These are phyloP conservation scores for Penicillium egyptiacum DNA, from an alignment of 495 filamentous ascomycete species.

Conservation along the genomic window DNA sequence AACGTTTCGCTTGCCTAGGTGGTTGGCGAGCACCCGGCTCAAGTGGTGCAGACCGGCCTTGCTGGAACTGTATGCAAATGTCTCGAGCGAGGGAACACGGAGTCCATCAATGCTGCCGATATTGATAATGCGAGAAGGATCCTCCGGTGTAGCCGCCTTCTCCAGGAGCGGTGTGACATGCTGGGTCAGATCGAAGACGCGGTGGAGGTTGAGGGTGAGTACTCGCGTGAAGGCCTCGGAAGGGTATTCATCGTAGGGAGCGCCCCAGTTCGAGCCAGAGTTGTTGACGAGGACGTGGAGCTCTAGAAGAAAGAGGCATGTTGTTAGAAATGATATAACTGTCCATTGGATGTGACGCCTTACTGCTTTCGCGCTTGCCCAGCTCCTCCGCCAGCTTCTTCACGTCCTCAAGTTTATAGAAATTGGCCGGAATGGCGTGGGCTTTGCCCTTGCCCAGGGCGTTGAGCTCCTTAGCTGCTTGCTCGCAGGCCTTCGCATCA, in stretches of 20 bases:
- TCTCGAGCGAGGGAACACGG: conserved; percentile 64
- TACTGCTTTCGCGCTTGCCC: conserved; percentile 58
- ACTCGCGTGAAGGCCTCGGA: conserved; percentile 68
- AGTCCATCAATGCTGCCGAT: conserved; percentile 73
- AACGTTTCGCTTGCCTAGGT: conserved; percentile 67
- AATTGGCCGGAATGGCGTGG: conserved; percentile 65
- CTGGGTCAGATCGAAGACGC: conserved; percentile 77
- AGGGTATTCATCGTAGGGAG: conserved; percentile 65
- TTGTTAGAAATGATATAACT: conserved; percentile 10
- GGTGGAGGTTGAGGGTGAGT: conserved; percentile 76
- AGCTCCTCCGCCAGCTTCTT: conserved; percentile 64
- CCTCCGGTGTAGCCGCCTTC: conserved; percentile 42
- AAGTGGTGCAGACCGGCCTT: conserved; percentile 78
- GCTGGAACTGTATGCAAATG: conserved; percentile 71
- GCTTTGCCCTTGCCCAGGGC: conserved; percentile 61
- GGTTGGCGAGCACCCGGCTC: conserved; percentile 66
- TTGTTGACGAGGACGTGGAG: conserved; percentile 82
- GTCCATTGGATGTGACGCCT: conserved; percentile 19
- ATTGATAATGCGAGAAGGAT: conserved; percentile 70
- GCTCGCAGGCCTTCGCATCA: conserved; percentile 59
- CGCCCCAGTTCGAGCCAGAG: conserved; percentile 73
- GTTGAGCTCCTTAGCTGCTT: conserved; percentile 61
- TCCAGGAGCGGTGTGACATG: conserved; percentile 70
- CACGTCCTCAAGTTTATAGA: conserved; percentile 73
- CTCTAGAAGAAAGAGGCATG: conserved; percentile 32